Evolutionary conservation across 2,329 filamentous ascomycete species (phyloP).

Genomic region (Beauveria sp.): DNA sequence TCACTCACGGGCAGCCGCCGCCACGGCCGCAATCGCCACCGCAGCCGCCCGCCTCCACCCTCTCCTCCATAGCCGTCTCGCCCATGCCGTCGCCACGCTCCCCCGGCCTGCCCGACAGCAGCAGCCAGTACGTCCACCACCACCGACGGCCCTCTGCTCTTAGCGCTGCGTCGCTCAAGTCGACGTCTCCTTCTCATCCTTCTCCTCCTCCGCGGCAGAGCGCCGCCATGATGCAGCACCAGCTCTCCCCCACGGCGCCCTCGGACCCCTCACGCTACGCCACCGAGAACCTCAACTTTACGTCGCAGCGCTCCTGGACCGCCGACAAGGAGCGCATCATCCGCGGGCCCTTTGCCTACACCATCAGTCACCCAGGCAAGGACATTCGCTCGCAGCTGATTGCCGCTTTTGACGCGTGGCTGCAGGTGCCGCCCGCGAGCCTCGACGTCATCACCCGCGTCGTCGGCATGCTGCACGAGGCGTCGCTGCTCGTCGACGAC

Average conservation of each 20-base stretch:
- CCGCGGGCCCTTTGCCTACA: constrained; percentile 72
- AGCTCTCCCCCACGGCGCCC: constrained; percentile 25
- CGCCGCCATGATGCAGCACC: constrained; percentile 23
- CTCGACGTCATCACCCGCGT: constrained; percentile 71
- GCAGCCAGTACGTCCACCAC: constrained; percentile 12
- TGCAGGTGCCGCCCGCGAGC: constrained; percentile 63
- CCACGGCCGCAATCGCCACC: neutral
- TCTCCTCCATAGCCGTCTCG: constrained; percentile 11
- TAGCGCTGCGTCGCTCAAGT: neutral
- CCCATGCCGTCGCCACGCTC: constrained; percentile 13
- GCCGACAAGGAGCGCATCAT: constrained; percentile 70
- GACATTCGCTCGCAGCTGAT: constrained; percentile 77
- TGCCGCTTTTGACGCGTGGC: constrained; percentile 71
- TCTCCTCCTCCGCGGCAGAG: neutral
- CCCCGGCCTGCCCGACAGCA: neutral
- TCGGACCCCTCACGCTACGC: constrained; percentile 46
- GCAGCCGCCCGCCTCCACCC: neutral
- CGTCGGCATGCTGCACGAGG: constrained; percentile 79
- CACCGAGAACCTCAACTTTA: constrained; percentile 47
- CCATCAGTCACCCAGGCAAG: constrained; percentile 72
- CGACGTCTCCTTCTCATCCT: neutral
- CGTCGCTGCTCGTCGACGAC: constrained; percentile 77
- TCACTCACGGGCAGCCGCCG: neutral
- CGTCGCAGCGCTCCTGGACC: constrained; percentile 52
- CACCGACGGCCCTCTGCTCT: neutral